Evolutionary conservation across 1,284 basidiomycete genomes (phyloP).

Genomic region (Trametes versicolor): DNA sequence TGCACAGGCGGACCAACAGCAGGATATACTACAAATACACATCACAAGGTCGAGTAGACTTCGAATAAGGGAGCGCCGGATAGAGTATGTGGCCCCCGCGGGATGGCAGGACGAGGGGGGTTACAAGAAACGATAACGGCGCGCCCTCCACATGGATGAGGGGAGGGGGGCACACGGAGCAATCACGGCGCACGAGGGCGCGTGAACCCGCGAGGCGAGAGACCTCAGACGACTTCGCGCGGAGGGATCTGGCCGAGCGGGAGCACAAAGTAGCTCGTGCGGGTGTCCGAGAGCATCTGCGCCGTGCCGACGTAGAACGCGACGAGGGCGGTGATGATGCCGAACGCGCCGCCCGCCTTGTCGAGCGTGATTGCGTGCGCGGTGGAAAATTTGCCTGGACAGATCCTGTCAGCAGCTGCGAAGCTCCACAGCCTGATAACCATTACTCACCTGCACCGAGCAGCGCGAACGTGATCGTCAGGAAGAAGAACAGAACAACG

Average conservation of each 20-base stretch:
- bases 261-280: slow-evolving; percentile 58
- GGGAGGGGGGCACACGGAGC: neutral
- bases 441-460: slow-evolving; percentile 57
- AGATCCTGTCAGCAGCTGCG: neutral
- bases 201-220: slow-evolving; percentile 1
- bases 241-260: slow-evolving; percentile 56
- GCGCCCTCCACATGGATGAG: no score
- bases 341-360: slow-evolving; percentile 81
- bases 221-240: slow-evolving; percentile 32
- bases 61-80: slow-evolving; percentile 19
- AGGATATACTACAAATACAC: slow-evolving; percentile 27
- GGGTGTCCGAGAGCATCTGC: slow-evolving; percentile 62
- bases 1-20: slow-evolving; percentile 16
- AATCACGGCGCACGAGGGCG: neutral
- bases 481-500: slow-evolving; percentile 76
- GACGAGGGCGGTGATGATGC: slow-evolving; percentile 71
- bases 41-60: slow-evolving; percentile 10
- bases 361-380: slow-evolving; percentile 30
- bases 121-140: slow-evolving; percentile 11
- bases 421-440: neutral
- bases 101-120: slow-evolving; percentile 18
- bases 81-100: slow-evolving; percentile 24
- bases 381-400: slow-evolving; percentile 35
- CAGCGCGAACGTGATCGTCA: slow-evolving; percentile 71
- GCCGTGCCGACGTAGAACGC: slow-evolving; percentile 77